These are phyloP conservation scores for Dictyostelium brefeldianum DNA, from an alignment of 78 protist species.

Conservation along the genomic window DNA sequence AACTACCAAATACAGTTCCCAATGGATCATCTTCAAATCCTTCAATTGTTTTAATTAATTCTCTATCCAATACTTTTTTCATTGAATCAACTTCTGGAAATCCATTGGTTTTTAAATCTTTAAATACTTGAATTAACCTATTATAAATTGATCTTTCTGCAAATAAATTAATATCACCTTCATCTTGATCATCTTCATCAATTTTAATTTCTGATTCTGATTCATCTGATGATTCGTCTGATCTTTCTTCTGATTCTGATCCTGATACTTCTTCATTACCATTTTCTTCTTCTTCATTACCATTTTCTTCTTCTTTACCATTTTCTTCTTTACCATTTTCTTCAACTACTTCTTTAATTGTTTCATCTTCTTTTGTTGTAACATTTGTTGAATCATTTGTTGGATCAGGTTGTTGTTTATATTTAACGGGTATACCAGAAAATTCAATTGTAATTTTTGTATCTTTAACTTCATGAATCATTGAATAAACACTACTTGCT, in stretches of 20 bases:
- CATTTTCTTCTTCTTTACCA: background rate
- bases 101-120: slow-evolving; percentile 45
- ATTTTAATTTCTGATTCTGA: background rate
- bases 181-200: slow-evolving; percentile 26
- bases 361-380: background rate
- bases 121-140: slow-evolving; percentile 38
- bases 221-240: background rate
- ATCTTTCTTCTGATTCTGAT: background rate
- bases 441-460: slow-evolving; percentile 54
- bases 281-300: background rate
- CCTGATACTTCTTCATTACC: slow-evolving; percentile 7
- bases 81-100: slow-evolving; percentile 27
- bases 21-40: slow-evolving; percentile 71
- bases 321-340: slow-evolving; percentile 34
- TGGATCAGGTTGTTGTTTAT: background rate
- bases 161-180: slow-evolving; percentile 31
- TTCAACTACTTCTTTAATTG: background rate
- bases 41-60: slow-evolving; percentile 40
- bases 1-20: slow-evolving; percentile 35
- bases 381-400: background rate
- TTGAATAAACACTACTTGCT: slow-evolving; percentile 16
- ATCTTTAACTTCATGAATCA: slow-evolving; percentile 62
- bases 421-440: slow-evolving; percentile 41
- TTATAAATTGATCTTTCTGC: slow-evolving; percentile 22
- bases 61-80: slow-evolving; percentile 27